These are phyloP conservation scores for Xylaria intraflava DNA, from an alignment of 495 filamentous ascomycete species.

Conservation along the genomic window DNA sequence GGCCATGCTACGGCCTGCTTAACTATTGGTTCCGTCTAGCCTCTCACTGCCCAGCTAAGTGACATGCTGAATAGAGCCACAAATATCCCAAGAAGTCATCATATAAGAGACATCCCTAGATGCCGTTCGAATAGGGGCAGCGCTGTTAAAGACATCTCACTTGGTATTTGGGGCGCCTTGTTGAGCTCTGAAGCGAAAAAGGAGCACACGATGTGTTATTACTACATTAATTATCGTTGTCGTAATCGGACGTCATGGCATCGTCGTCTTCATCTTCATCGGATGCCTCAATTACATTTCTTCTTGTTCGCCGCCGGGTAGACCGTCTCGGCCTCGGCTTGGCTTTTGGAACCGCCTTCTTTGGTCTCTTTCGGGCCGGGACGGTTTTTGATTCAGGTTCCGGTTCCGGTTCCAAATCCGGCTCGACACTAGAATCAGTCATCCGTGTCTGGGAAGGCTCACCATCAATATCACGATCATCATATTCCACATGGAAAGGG, in stretches of 20 bases:
- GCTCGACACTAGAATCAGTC: neutral
- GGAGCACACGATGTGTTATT: neutral
- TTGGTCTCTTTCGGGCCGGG: constrained; percentile 8
- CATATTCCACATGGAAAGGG: constrained; percentile 26
- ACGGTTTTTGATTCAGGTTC: constrained; percentile 9
- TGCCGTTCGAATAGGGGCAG: too few species aligned
- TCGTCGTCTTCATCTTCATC: constrained; percentile 18
- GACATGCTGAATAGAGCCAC: too few species aligned
- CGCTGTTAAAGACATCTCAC: too few species aligned
- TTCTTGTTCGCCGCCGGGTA: constrained; percentile 21
- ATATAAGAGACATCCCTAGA: too few species aligned
- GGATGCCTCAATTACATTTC: constrained; percentile 15
- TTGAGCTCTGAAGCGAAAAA: too few species aligned
- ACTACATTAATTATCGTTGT: constrained; percentile 6
- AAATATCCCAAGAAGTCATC: too few species aligned
- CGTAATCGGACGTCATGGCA: constrained; percentile 12
- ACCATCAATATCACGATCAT: constrained; percentile 7
- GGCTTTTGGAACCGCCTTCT: constrained; percentile 19
- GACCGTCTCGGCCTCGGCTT: constrained; percentile 21
- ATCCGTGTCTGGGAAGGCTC: neutral
- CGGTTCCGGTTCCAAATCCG: neutral
- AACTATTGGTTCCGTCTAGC: too few species aligned
- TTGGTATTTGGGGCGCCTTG: too few species aligned
- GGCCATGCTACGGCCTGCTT: too few species aligned
- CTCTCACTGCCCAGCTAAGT: too few species aligned